A percentile compares a stretch with the other conserved stretches of the same genome.
Conservation (phyloP, 2,329 filamentous ascomycete species). For the Fusarium tuaranense region DNA sequence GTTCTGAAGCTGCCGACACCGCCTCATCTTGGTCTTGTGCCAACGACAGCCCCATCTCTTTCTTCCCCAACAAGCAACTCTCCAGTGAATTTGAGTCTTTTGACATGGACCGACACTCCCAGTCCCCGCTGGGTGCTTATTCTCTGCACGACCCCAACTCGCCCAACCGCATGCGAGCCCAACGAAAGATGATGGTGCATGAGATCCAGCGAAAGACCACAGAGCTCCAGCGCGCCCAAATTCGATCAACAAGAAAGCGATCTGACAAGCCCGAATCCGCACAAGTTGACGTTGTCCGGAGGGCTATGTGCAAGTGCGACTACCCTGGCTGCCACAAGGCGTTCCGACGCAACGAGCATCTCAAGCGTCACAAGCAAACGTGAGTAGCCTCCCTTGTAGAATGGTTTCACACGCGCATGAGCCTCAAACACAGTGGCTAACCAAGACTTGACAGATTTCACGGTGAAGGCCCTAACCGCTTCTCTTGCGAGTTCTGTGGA, state of each 20-base stretch:
- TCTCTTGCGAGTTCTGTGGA: slow-evolving; percentile 57
- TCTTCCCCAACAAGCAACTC: slow-evolving; percentile 52
- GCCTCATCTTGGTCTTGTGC: slow-evolving; percentile 54
- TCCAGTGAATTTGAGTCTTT: slow-evolving; percentile 49
- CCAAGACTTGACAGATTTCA: slow-evolving; percentile 46
- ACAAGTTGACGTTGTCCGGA: slow-evolving; percentile 52
- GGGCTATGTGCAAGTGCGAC: slow-evolving; percentile 59
- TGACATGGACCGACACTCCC: slow-evolving; percentile 52
- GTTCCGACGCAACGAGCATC: slow-evolving; percentile 66
- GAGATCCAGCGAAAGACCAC: slow-evolving; percentile 58
- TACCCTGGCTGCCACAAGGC: slow-evolving; percentile 60
- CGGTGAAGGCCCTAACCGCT: slow-evolving; percentile 54
- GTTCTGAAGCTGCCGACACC: slow-evolving; percentile 53
- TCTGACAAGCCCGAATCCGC: slow-evolving; percentile 45
- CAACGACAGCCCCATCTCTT: slow-evolving; percentile 56
- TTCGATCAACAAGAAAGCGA: slow-evolving; percentile 47
- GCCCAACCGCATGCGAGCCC: slow-evolving; percentile 49
- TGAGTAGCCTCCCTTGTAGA: slow-evolving; percentile 47
- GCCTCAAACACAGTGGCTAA: neutral
- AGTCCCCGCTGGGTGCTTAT: slow-evolving; percentile 49
- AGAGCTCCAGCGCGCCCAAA: slow-evolving; percentile 58
- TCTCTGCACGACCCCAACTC: slow-evolving; percentile 49
- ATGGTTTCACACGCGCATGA: neutral
- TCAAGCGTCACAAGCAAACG: slow-evolving; percentile 67
- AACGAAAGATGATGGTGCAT: slow-evolving; percentile 55